Base-by-base conservation (phyloP, 2,329 filamentous ascomycete species). In the Alternaria triticimaculans region DNA sequence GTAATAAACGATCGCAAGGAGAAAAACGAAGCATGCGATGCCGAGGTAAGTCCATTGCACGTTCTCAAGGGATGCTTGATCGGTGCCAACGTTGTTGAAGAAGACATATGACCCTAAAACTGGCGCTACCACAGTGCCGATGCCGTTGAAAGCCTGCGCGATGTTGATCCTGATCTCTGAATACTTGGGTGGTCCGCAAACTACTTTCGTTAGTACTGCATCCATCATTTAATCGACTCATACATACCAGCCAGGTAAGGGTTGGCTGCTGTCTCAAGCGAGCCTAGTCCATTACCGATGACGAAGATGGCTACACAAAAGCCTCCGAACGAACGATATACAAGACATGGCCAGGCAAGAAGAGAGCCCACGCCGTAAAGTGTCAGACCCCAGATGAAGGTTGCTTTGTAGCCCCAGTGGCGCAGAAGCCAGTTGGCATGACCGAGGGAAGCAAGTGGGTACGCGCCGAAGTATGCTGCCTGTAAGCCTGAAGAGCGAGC, bases 31-130 rank as follows among this genome's bases (percentile, higher is more conserved):
- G 66, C 82, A 81, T 3, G 87, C 88, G 30, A 90, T 88, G 5
- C 86, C 87, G 3, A 90, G 82, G 69, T 90, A 90, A 2, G 87
- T 85, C 87, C 87, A 90, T 73, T 90, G 88, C 9, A 90, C 88
- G 57, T 86, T 89, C 67, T 82, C 79, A 57, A 90, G 76, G 4
- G 84, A 83, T n/a, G 83, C 76, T 10, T 77, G 78, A 54, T 82
- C 82, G 33, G 85, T 81, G 33, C 83, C 81, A 0, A 83, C 85
- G 55, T 86, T 80, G 45, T 84, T 84, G 76, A 90, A 90, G 79
- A 90, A 89, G 53, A 89, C 88, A 54, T 87, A 86, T 3, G 84
- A 85, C 1, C 85, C 88, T 8, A 90, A 79, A 2, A 90, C 84
- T 0, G 88, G 88, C 0, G 87, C 87, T 15, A 88, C 81, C 56